phyloP scores from a whole-genome alignment of 352 stramenopile species.

The Phytophthora colocasiae region DNA sequence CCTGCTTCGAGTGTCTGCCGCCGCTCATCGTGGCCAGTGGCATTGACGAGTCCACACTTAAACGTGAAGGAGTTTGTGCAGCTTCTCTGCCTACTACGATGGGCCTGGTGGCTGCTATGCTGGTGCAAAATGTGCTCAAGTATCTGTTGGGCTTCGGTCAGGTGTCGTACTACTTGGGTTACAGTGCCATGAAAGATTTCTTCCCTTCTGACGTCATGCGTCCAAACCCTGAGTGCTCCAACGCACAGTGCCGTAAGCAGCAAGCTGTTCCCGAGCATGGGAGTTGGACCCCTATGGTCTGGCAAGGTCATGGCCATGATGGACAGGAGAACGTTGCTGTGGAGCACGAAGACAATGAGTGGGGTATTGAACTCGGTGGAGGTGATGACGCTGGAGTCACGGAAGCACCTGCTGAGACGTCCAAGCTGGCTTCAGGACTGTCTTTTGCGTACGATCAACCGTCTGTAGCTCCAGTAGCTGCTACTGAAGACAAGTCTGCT shows the following conservation, averaged over 20 bases:
- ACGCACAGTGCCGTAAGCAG: slow-evolving; percentile 76
- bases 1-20: slow-evolving; percentile 91
- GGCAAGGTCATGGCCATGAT: slow-evolving; percentile 64
- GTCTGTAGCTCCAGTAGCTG: not conserved
- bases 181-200: slow-evolving; percentile 90
- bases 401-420: slow-evolving; percentile 12
- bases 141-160: slow-evolving; percentile 87
- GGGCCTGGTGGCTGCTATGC: slow-evolving; percentile 84
- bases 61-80: slow-evolving; percentile 89
- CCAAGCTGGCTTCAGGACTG: slow-evolving; percentile 53
- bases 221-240: slow-evolving; percentile 87
- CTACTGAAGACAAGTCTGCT: slow-evolving; percentile 28
- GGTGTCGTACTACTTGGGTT: slow-evolving; percentile 89
- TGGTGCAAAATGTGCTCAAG: slow-evolving; percentile 92
- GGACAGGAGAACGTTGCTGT: slow-evolving; percentile 54
- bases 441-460: slow-evolving; percentile 71
- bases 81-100: slow-evolving; percentile 92
- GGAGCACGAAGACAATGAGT: slow-evolving; percentile 85
- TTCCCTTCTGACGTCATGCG: slow-evolving; percentile 85
- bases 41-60: slow-evolving; percentile 88
- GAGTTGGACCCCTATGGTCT: slow-evolving; percentile 79
- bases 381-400: slow-evolving; percentile 20
- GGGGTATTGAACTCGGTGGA: slow-evolving; percentile 81
- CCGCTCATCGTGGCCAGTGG: slow-evolving; percentile 87
- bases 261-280: slow-evolving; percentile 56